phyloP scores from a whole-genome alignment of 495 filamentous ascomycete species.

The Neurospora sp. region DNA sequence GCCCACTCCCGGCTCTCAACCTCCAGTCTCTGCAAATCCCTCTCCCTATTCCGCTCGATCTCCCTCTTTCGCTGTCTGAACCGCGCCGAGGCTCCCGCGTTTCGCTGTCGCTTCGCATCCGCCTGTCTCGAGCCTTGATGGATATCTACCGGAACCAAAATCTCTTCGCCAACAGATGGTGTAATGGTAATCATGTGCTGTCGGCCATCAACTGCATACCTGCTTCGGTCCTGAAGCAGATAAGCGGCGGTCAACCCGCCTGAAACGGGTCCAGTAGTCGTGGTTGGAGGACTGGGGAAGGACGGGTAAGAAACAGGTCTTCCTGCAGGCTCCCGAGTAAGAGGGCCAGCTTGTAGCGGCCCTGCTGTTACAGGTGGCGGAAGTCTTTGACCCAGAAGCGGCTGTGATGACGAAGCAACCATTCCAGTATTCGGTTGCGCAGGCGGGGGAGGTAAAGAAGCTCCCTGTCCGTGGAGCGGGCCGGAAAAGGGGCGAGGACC shows the following conservation, averaged over 20 bases:
- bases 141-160: constrained; percentile 59
- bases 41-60: constrained; percentile 66
- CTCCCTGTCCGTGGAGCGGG: constrained; percentile 14
- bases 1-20: constrained; percentile 41
- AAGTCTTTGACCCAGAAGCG: constrained; percentile 20
- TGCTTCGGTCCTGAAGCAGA: constrained; percentile 1
- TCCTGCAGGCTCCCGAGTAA: constrained; percentile 14
- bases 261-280: background rate
- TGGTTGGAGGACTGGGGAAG: background rate
- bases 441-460: constrained; percentile 20
- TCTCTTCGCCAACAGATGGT: constrained; percentile 32
- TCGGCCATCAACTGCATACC: constrained; percentile 28
- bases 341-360: constrained; percentile 6
- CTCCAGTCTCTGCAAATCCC: constrained; percentile 52
- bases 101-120: constrained; percentile 86
- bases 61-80: constrained; percentile 86
- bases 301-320: constrained; percentile 4
- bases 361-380: constrained; percentile 18
- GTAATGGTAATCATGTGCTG: constrained; percentile 32
- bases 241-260: background rate
- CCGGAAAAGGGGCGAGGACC: constrained; percentile 18
- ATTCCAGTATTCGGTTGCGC: constrained; percentile 21
- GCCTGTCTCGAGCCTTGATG: constrained; percentile 76
- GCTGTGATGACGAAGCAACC: constrained; percentile 30
- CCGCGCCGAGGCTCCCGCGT: constrained; percentile 83